Percentiles rank a stretch among this genome's conserved stretches.
Evolutionary conservation across 2,329 filamentous ascomycete genomes (phyloP).

Genomic region (Cladosporium sp.): DNA sequence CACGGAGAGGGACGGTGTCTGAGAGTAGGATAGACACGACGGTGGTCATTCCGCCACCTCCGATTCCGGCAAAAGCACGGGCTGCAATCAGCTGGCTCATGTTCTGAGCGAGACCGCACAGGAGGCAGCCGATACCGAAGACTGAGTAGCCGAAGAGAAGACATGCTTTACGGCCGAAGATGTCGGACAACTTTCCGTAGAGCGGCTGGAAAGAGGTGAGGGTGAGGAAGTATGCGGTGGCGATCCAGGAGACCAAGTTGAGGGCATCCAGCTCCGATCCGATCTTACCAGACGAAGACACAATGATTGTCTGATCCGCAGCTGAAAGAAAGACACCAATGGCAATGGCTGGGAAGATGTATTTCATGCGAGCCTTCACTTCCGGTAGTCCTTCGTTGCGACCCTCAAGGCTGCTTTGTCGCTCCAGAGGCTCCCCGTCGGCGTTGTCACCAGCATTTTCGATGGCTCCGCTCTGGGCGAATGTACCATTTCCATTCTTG

Average conservation of each 20-base stretch:
- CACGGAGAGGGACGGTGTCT: slow-evolving; percentile 63
- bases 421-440: slow-evolving; percentile 31
- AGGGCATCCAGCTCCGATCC: slow-evolving; percentile 69
- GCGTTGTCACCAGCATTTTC: slow-evolving; percentile 10
- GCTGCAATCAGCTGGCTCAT: slow-evolving; percentile 62
- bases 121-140: slow-evolving; percentile 59
- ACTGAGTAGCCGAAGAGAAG: slow-evolving; percentile 59
- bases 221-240: slow-evolving; percentile 65
- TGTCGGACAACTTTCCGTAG: slow-evolving; percentile 64
- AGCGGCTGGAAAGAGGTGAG: slow-evolving; percentile 69
- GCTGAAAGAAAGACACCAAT: slow-evolving; percentile 66
- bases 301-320: slow-evolving; percentile 69
- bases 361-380: slow-evolving; percentile 46
- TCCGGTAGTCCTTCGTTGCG: slow-evolving; percentile 40
- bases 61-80: slow-evolving; percentile 59
- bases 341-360: slow-evolving; percentile 55
- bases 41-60: slow-evolving; percentile 82
- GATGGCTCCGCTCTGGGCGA: not conserved
- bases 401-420: slow-evolving; percentile 27
- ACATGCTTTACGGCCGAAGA: slow-evolving; percentile 62
- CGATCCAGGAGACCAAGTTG: slow-evolving; percentile 70
- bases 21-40: slow-evolving; percentile 85
- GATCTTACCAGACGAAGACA: slow-evolving; percentile 72
- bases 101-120: slow-evolving; percentile 56
- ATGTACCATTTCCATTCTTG: not conserved